Conservation (phyloP, 768 basidiomycete species). For the Naganishia onofrii region DNA sequence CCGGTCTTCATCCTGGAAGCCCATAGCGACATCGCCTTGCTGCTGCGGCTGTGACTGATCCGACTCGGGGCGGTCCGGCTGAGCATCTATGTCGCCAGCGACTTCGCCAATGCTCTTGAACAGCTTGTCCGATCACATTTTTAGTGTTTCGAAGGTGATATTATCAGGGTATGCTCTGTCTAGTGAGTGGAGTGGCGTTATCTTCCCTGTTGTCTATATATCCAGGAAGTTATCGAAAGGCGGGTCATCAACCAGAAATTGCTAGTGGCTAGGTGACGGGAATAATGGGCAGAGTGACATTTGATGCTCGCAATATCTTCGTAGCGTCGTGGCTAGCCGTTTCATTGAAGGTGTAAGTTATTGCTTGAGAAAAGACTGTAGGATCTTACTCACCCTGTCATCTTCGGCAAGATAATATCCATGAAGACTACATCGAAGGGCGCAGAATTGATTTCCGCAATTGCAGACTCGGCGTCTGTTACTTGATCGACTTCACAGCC, state of each 20-base stretch:
- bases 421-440: constrained; percentile 95
- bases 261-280: constrained; percentile 53
- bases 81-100: constrained; percentile 58
- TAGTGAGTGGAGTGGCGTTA: background rate
- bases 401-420: constrained; percentile 81
- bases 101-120: constrained; percentile 64
- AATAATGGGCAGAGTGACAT: constrained; percentile 92
- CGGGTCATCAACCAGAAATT: constrained; percentile 14
- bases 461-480: constrained; percentile 85
- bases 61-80: constrained; percentile 46
- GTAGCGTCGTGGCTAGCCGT: constrained; percentile 60
- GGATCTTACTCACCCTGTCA: constrained; percentile 47
- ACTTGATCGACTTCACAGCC: constrained; percentile 93
- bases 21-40: constrained; percentile 17
- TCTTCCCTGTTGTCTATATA: background rate
- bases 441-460: constrained; percentile 92
- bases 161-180: background rate
- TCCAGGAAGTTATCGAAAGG: background rate
- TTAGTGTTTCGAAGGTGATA: too few relatives aligned
- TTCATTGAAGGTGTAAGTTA: constrained; percentile 15
- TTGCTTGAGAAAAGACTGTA: constrained; percentile 28
- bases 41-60: constrained; percentile 17
- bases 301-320: constrained; percentile 88
- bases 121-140: constrained; percentile 48
- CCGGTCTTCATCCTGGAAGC: constrained; percentile 57